Evolutionary conservation across 2,329 filamentous ascomycete species (phyloP).

Genomic region (Sporothrix luriei): DNA sequence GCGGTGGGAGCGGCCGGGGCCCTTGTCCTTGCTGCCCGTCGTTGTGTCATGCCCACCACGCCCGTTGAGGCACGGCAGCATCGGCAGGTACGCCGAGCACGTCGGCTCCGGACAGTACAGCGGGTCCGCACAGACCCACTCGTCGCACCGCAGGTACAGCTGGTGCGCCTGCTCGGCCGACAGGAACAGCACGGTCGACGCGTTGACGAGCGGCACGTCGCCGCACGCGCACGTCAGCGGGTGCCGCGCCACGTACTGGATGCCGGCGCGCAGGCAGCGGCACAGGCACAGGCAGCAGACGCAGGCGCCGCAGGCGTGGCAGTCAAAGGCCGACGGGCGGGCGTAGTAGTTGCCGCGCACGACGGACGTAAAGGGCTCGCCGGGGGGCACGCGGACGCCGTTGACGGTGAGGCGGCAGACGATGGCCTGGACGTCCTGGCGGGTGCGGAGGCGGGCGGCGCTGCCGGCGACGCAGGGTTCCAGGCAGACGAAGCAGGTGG

Average conservation of each 20-base stretch:
- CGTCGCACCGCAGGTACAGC: conserved; percentile 15
- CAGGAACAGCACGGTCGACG: neutral
- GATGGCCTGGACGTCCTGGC: conserved; percentile 2
- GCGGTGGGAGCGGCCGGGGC: too few relatives aligned
- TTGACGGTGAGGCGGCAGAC: conserved; percentile 22
- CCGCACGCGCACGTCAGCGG: conserved; percentile 16
- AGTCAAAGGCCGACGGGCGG: conserved; percentile 10
- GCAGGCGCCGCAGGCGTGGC: neutral
- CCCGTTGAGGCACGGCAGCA: conserved; percentile 9
- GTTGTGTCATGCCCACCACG: neutral
- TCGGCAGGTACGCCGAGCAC: conserved; percentile 20
- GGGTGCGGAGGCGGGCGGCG: neutral
- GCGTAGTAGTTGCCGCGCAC: conserved; percentile 19
- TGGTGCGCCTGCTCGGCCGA: neutral
- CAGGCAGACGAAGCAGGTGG: conserved; percentile 11
- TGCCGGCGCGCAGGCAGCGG: neutral
- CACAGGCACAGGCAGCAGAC: conserved; percentile 9
- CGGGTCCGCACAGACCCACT: conserved; percentile 20
- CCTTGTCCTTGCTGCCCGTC: too few relatives aligned
- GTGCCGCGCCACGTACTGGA: conserved; percentile 7
- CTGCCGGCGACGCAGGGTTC: conserved; percentile 13
- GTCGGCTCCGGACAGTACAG: conserved; percentile 22
- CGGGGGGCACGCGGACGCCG: conserved; percentile 2
- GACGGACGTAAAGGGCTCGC: neutral
- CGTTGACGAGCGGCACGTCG: conserved; percentile 5